Percentiles rank a stretch among this genome's conserved stretches.
Conservation (phyloP, 2,329 filamentous ascomycete genomes). For the Orbilia ellipsospora region DNA sequence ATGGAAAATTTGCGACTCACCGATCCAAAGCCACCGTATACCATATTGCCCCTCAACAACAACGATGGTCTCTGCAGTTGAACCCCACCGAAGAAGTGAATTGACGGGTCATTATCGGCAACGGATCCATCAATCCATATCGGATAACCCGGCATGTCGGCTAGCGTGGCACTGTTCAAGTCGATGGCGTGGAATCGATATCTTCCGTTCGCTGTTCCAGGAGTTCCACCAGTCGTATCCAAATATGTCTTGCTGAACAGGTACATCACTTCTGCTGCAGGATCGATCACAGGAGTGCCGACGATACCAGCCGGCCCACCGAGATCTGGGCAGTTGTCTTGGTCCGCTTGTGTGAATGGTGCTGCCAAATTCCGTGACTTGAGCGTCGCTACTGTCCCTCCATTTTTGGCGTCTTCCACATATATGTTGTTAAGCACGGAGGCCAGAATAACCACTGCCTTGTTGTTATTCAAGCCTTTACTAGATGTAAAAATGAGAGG, state of each 20-base stretch:
- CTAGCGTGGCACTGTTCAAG: slow-evolving; percentile 61
- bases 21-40: slow-evolving; percentile 68
- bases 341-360: slow-evolving; percentile 44
- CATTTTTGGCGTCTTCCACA: slow-evolving; percentile 51
- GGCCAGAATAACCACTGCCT: slow-evolving; percentile 45
- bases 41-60: slow-evolving; percentile 64
- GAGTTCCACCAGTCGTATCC: slow-evolving; percentile 50
- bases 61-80: slow-evolving; percentile 68
- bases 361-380: slow-evolving; percentile 33
- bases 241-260: slow-evolving; percentile 65
- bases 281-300: slow-evolving; percentile 66
- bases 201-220: slow-evolving; percentile 57
- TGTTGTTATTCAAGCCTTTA: slow-evolving; percentile 50
- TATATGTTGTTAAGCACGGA: slow-evolving; percentile 51
- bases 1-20: slow-evolving; percentile 23
- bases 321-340: slow-evolving; percentile 52
- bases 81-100: slow-evolving; percentile 68
- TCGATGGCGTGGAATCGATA: slow-evolving; percentile 61
- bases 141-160: slow-evolving; percentile 63
- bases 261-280: slow-evolving; percentile 65
- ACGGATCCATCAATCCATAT: slow-evolving; percentile 66
- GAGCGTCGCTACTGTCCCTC: slow-evolving; percentile 27
- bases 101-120: slow-evolving; percentile 65
- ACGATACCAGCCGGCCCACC: slow-evolving; percentile 62
- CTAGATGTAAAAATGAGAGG: slow-evolving; percentile 51